phyloP scores from a whole-genome alignment of 108 stramenopile genomes.

The Mayamaea pseudoterrestris region DNA sequence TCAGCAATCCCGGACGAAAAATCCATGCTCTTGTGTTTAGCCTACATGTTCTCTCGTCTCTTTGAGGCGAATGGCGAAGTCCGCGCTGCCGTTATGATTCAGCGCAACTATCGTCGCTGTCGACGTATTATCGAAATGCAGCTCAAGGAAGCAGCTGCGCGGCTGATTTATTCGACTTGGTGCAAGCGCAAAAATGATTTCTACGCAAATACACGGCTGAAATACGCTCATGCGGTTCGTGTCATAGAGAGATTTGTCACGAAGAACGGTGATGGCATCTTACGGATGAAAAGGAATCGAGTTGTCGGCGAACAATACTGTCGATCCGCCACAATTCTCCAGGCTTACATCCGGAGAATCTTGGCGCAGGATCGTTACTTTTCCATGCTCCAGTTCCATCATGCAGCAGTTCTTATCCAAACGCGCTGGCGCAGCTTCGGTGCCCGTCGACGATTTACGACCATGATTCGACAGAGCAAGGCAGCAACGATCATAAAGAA shows the following conservation, averaged over 20 bases:
- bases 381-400: too few relatives aligned
- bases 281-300: slow-evolving; percentile 12
- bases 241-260: slow-evolving; percentile 33
- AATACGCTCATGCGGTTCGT: slow-evolving; percentile 29
- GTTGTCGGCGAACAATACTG: slow-evolving; percentile 8
- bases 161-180: slow-evolving; percentile 25
- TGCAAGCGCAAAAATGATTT: slow-evolving; percentile 22
- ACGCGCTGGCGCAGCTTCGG: slow-evolving; percentile 25
- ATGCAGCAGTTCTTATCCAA: slow-evolving; percentile 27
- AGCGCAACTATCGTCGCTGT: slow-evolving; percentile 31
- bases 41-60: slow-evolving; percentile 78
- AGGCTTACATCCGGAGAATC: slow-evolving; percentile 6
- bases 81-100: slow-evolving; percentile 43
- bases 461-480: background rate
- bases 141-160: slow-evolving; percentile 26
- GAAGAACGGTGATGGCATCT: slow-evolving; percentile 5
- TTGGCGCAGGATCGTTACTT: too few relatives aligned
- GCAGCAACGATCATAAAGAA: slow-evolving; percentile 11
- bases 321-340: slow-evolving; percentile 3
- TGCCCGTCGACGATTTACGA: slow-evolving; percentile 16
- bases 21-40: slow-evolving; percentile 64
- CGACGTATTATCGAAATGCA: slow-evolving; percentile 5
- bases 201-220: slow-evolving; percentile 16
- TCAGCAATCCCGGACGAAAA: slow-evolving; percentile 64
- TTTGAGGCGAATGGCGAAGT: slow-evolving; percentile 77